Conservation (phyloP, 2,329 filamentous ascomycete genomes). For the Ampelomyces quisqualis region DNA sequence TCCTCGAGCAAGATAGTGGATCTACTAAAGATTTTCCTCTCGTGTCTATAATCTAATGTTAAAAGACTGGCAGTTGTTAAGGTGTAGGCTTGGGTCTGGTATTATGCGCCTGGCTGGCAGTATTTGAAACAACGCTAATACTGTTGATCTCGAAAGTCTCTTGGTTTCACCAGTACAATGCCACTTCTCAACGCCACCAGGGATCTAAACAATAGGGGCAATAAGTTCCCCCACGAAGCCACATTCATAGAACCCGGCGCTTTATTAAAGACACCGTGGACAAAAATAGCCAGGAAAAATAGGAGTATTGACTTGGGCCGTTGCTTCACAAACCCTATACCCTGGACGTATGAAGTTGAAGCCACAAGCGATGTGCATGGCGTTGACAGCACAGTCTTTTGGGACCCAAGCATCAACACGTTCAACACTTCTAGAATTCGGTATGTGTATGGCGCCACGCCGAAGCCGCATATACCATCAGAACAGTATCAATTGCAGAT, state of each 20-base stretch:
- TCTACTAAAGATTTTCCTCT: constrained; percentile 5
- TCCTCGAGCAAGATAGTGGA: constrained; percentile 3
- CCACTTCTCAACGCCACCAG: not conserved
- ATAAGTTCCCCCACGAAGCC: not conserved
- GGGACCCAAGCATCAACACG: not conserved
- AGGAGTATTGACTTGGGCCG: not conserved
- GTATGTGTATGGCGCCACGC: not conserved
- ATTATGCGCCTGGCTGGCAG: not conserved
- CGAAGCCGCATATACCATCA: not conserved
- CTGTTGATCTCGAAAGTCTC: not conserved
- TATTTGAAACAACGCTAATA: not conserved
- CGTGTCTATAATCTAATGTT: constrained; percentile 7
- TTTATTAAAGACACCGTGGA: not conserved
- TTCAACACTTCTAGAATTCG: not conserved
- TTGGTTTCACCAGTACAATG: not conserved
- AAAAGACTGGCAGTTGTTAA: too few species aligned
- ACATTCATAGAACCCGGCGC: not conserved
- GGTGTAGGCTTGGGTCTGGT: not conserved
- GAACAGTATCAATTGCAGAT: not conserved
- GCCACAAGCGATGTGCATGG: not conserved
- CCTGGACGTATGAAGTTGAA: not conserved
- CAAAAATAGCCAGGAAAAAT: not conserved
- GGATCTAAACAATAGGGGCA: not conserved
- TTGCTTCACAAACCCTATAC: not conserved
- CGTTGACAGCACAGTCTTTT: not conserved